Evolutionary conservation across 1,284 basidiomycete genomes (phyloP), one percentile per base, ranked within the genome.

Genomic region (Rhodotorula glutinis): DNA sequence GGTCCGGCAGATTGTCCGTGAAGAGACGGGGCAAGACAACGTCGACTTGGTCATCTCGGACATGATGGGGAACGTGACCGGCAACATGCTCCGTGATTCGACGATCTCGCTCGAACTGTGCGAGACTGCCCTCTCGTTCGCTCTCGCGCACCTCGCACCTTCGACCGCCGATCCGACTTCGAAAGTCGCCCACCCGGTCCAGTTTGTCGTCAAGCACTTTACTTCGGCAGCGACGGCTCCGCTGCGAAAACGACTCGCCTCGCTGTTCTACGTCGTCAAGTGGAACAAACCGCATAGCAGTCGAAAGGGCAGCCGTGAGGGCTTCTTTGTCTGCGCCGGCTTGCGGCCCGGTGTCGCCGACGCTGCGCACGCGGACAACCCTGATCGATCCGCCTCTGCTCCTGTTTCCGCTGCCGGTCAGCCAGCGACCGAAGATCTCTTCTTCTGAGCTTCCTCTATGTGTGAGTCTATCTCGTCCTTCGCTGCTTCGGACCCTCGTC

Each of bases 51-150:
- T 81, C 19, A 57, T 81, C 27, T 77, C 75, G 49, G 80, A 81
- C 72, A 81, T 81, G 80, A 80, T 81, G 79, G 79, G 77, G 38
- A 76, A 78, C 43, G 79, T 80, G 77, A 76, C 76, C 8, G 80
- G 80, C 2, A 74, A 77, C 21, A 59, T 76, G 33, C 64, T 69
- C 3, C 67, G 79, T n/a, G 80, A 81, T 69, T 73, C 79, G 2
- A 72, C 75, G 54, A 67, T 76, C 19, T 78, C 76, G 27, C 70
- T 80, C 60, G 77, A 78, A 44, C 73, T 81, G 5, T 79, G 78
- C 44, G 63, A 63, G 10, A 77, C 79, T 0, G 80, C 80, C 1
- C 75, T 76, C 29, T 58, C 62, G 29, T 81, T 81, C 67, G 79
- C 78, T 0, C 67, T 71, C 21, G 55, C 63, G 38, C 25, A 41